Base-by-base conservation (phyloP, 768 basidiomycete genomes). In the Ramaria rubella region DNA sequence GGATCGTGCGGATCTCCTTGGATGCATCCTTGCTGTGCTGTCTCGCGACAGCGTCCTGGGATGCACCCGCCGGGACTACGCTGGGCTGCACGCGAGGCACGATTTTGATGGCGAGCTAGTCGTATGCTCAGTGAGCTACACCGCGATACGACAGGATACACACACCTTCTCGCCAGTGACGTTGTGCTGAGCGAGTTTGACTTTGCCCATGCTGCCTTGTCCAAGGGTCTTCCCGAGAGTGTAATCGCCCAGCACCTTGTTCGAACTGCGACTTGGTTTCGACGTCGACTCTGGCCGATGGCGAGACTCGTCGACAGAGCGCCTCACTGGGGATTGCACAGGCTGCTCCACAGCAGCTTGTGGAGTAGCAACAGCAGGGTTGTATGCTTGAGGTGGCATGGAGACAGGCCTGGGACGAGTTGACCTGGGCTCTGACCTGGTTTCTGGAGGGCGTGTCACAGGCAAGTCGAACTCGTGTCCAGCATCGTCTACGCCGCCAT, bases 201-300 rank as follows among this genome's bases (percentile, higher is more conserved):
- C 95, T 71, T 97, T 97, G 62, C 95, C 95, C 95, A 99, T 99
- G 69, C 90, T 93, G 34, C 95, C 95, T 21, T 94, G 95, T 24
- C 95, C 95, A 40, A 99, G 79, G 4, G 95, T 96, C 80, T 97
- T 98, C 66, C 89, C 89, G 63, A 99, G 81, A 59, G 90, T 90
- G 75, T 96, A 99, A 68, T 97, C 93, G 30, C 94, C 95, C 15
- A 99, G 76, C 58, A 91, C 77, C 70, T 87, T 72, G 63, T 74
- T 72, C 66, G 52, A 69, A 66, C 27, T 55, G 52, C 29, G 65
- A 50, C 38, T 45, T 50, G 24, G 21, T 34, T 49, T 66, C 65
- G 68, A 54, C 61, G 66, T 65, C 63, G 38, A 68, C 67, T 33
- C 44, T 33, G 43, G 58, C 23, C 49, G 49, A 40, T 50, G 55